Evolutionary conservation across 2,329 filamentous ascomycete genomes (phyloP), one percentile per base, ranked within the genome.

Genomic region (Gaeumannomyces tritici): DNA sequence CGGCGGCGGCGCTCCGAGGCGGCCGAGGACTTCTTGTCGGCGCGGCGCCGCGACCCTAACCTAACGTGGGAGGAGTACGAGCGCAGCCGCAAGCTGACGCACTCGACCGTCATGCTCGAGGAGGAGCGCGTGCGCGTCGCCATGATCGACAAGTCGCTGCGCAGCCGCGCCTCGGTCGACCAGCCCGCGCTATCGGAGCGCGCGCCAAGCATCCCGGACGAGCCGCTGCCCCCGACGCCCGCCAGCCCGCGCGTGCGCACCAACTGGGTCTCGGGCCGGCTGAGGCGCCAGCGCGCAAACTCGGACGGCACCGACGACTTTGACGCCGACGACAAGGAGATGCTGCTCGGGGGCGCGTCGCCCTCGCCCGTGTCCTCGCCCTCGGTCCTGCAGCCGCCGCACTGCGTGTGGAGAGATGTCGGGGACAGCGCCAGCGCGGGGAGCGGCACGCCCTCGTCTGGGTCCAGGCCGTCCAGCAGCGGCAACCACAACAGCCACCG

Each of bases 21-120:
- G 55, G 47, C 51, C 24, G 24, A 31, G 5, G 56, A 55, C 2
- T 68, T 66, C 62, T 54, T 61, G 33, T 62, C 65, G 12, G 66
- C 65, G 6, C 62, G 64, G 21, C 54, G 63, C 12, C 68, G 64
- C 35, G 63, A 69, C 47, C 67, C 68, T 12, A 62, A 61, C 27
- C 61, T 69, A 13, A 67, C 67, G 8, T 68, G 68, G 67, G 64
- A 65, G 11, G 66, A 68, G 47, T 65, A 67, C 55, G 63, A 63
- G 26, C 62, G 65, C 26, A 63, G 65, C 28, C 58, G 63, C 54
- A 65, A 64, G 29, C 61, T 67, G 47, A 67, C 64, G 18, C 64
- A 61, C 21, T 68, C 67, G 5, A 64, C 64, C 8, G 28, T 68
- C 18, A 27, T 69, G 7, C 60, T 67, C 29, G 68, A 68, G 31